Conservation (phyloP, 2,329 filamentous ascomycete genomes). For the Teratosphaeria gauchensis region DNA sequence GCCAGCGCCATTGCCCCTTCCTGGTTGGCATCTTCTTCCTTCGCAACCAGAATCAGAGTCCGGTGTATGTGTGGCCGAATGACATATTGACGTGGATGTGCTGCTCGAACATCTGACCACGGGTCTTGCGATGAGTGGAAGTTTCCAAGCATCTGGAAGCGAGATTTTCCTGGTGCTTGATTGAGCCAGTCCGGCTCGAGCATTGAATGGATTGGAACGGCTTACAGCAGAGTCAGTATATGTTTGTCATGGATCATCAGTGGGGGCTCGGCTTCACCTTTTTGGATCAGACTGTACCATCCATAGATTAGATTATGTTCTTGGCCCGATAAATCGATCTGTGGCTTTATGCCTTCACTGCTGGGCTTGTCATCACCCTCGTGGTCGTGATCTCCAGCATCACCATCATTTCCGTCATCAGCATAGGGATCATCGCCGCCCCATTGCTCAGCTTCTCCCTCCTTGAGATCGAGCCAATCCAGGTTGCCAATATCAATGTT, state of each 20-base stretch:
- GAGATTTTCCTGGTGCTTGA: background rate
- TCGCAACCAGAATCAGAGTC: background rate
- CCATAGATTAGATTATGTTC: background rate
- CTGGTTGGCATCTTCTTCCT: background rate
- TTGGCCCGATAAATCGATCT: background rate
- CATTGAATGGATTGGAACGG: background rate
- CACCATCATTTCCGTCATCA: background rate
- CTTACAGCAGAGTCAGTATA: background rate
- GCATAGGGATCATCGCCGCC: background rate
- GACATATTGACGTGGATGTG: background rate
- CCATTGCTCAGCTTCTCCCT: background rate
- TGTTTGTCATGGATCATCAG: background rate
- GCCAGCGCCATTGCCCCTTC: background rate
- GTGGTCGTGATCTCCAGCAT: background rate
- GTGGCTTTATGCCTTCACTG: background rate
- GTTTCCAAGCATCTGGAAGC: background rate
- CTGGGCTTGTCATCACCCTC: background rate
- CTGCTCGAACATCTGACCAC: background rate
- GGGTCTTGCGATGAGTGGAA: background rate
- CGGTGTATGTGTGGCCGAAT: background rate
- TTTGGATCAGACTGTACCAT: slow-evolving; percentile 1
- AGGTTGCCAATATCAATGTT: slow-evolving; percentile 1
- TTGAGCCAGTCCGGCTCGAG: background rate
- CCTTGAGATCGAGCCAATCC: slow-evolving; percentile 1
- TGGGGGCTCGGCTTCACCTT: background rate